Evolutionary conservation across 176 grass and related monocot genomes (phyloP), one percentile per base, ranked within the genome.

Genomic region (Paspalum vaginatum): DNA sequence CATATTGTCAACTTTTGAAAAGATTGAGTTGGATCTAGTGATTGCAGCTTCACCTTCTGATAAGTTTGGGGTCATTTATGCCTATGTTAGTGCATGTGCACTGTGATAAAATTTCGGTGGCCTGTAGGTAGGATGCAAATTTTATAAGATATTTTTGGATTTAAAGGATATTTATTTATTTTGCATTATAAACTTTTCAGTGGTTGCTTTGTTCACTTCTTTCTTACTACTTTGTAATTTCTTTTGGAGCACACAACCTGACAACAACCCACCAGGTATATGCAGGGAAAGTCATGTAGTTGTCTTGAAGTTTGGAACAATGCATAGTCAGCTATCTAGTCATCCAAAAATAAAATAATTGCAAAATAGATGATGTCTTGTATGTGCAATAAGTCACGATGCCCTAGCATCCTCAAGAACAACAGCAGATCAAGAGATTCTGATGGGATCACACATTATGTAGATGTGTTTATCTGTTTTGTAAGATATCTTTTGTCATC

Each of bases 391-490:
- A 80, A 57, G 1, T 66, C 63, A 79, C 2, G 22, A 2, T 18
- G 54, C 15, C 4, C 20, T 22, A 63, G 56, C 74, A 21, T 37
- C 22, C 69, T 60, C 3, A 8, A 61, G 45, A 57, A 65, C 41
- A 48, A 56, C 24, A 81, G 67, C 8, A 39, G 24, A 60, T 61
- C 48, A 69, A 53, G 12, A 26, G 14, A 59, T 56, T 45, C 17
- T n/a, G 41, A 11, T 75, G 22, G 37, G 5, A 52, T 71, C 41
- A 26, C 2, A 39, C 12, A 61, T 67, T 57, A 6, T 46, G 32
- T 73, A 61, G 9, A 11, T 83, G 41, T 59, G 55, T 66, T n/a
- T 50, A 18, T 13, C 26, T 83, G 64, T 50, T 43, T 51, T 76
- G 21, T 24, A 24, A 37, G 12, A 24, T 25, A n/a, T 40, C 40